Evolutionary conservation across 1,139 yeast genomes (phyloP), one percentile per base, ranked within the genome.

Genomic region (Yamadazyma siamensis): DNA sequence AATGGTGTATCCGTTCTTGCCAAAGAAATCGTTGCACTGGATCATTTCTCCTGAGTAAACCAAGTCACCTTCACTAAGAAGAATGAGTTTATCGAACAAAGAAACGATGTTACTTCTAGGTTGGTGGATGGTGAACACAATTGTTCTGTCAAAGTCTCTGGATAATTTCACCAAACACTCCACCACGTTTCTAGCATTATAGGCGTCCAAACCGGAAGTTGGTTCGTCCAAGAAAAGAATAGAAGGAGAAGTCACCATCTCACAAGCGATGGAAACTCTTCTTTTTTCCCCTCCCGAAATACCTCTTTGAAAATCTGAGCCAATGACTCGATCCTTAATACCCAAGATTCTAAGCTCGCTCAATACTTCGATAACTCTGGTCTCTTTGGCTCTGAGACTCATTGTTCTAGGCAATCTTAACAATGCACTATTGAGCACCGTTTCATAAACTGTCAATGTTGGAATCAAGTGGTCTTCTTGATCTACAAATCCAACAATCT

Each of bases 91-190:
- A 52, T 89, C 96, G 59, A 91, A 91, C 33, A 87, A 61, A 0
- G 96, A 79, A 17, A 91, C 96, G 52, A 91, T 89, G 48, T 91
- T 91, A 39, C 96, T 86, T 52, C 98, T 75, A n/a, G 98, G 98
- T 53, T 91, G 98, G 59, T 91, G 98, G 42, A 91, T 91, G 0
- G 98, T 87, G 52, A 91, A 82, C 1, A 91, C 77, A 28, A 91
- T 80, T 0, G 98, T 89, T 51, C 97, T 76, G 38, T 82, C 79
- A 54, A 80, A 85, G 44, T 80, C 83, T 36, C 80, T 69, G 0
- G 96, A 87, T 38, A 91, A 69, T 38, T 84, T 75, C 3, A 84
- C 91, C 33, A 91, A 68, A 40, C 88, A 76, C 37, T 89, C 96
- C 31, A 91, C 67, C 9, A 91, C 98, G 47, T 89, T 88, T 52